Evolutionary conservation across 352 stramenopile genomes (phyloP), one percentile per base, ranked within the genome.

Genomic region (Pythium pyrilobum): DNA sequence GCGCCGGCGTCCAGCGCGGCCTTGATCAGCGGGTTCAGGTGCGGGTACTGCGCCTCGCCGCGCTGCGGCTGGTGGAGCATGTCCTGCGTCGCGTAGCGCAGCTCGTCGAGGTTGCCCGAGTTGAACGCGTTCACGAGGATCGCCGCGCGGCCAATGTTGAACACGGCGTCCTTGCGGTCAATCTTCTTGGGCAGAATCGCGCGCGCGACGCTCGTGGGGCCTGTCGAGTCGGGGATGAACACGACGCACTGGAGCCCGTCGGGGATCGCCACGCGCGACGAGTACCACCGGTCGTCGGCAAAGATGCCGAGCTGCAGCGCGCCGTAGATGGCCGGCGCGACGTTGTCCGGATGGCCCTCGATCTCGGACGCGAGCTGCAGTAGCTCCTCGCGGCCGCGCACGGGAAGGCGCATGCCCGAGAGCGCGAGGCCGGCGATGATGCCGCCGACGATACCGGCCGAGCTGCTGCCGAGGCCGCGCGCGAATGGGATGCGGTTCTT

Each of bases 301-400:
- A 85, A 83, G 55, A 94, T 91, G 27, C 84, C 84, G 56, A 99
- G 81, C 81, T 99, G 97, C 59, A 99, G 86, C 21, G 96, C 97
- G 48, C 97, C 97, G 66, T 99, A 99, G 66, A 99, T 99, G 13
- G 93, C 96, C 0, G 97, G 97, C 39, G 97, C 96, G 13, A 99
- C 97, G 67, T 99, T 99, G 74, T 99, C 97, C 1, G 97, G 97
- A 78, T 99, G 97, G 18, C 97, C 97, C 59, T 99, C 97, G 56
- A 99, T 99, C 57, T 90, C 89, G 8, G 96, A 97, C 12, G 97
- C 33, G 63, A 99, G 86, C 62, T 99, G 96, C 59, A 99, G 74
- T 38, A 99, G 80, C 65, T 96, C 90, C 64, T 99, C 97, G 32
- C 78, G 80, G 32, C 84, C 87, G 37, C 72, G 81, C 47, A 96